Conservation (phyloP, 148 eudicot species). For the Nepenthes gracilis region DNA sequence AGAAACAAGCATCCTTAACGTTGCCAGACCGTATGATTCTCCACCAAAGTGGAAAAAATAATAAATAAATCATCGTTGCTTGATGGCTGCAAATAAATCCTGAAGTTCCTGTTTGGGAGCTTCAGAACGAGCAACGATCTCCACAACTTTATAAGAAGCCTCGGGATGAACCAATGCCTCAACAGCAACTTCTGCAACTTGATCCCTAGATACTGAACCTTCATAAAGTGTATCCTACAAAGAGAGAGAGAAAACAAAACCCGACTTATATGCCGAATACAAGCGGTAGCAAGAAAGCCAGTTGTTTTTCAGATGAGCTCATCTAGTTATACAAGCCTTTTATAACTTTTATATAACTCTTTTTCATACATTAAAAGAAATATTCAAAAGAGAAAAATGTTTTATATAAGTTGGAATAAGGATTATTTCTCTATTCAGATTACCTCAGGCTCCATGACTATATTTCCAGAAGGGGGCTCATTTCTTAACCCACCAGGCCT, state of each 20-base stretch:
- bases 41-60: not conserved
- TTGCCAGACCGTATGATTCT: too few relatives aligned
- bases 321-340: too few relatives aligned
- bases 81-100: slow-evolving; percentile 58
- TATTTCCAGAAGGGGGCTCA: slow-evolving; percentile 86
- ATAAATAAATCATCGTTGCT: slow-evolving; percentile 27
- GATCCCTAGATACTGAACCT: slow-evolving; percentile 87
- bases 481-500: slow-evolving; percentile 93
- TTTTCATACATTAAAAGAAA: too few relatives aligned
- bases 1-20: too few relatives aligned
- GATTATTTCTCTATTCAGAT: not conserved
- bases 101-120: slow-evolving; percentile 65
- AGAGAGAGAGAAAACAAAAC: not conserved
- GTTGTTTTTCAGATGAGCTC: too few relatives aligned
- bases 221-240: slow-evolving; percentile 64
- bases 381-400: not conserved
- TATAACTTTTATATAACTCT: too few relatives aligned
- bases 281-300: not conserved
- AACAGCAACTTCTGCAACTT: slow-evolving; percentile 89
- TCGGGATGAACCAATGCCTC: slow-evolving; percentile 70
- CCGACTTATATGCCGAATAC: too few relatives aligned
- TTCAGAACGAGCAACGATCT: slow-evolving; percentile 73
- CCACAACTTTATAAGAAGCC: slow-evolving; percentile 82
- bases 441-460: slow-evolving; percentile 93
- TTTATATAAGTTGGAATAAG: not conserved